These are phyloP conservation scores for Globisporangium recalcitrans DNA, from an alignment of 352 stramenopile species.

Conservation along the genomic window DNA sequence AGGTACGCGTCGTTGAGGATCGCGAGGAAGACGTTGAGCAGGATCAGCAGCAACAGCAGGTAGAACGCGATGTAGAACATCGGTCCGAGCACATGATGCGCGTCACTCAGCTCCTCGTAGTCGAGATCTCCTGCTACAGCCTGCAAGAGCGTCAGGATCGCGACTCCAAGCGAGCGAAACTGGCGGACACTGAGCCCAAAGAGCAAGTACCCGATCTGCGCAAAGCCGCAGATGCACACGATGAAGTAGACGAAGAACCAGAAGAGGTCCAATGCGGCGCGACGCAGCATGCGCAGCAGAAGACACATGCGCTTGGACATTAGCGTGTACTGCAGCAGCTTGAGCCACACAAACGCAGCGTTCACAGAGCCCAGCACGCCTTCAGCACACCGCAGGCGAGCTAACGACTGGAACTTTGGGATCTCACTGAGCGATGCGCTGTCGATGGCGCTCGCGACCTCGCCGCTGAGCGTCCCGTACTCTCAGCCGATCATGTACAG, in stretches of 20 bases:
- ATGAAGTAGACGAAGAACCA: conserved; percentile 62
- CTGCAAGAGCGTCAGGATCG: conserved; percentile 56
- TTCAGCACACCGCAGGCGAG: conserved; percentile 33
- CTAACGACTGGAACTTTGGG: conserved; percentile 36
- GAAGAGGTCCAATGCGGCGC: conserved; percentile 44
- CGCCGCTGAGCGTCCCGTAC: conserved; percentile 51
- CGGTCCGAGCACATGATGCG: conserved; percentile 45
- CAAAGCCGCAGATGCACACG: conserved; percentile 54
- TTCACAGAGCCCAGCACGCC: conserved; percentile 40
- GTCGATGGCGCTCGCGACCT: conserved; percentile 21
- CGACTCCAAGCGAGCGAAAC: conserved; percentile 48
- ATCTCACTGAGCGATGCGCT: conserved; percentile 22
- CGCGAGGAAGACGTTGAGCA: conserved; percentile 71
- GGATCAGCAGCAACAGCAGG: conserved; percentile 55
- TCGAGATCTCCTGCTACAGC: conserved; percentile 54
- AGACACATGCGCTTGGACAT: conserved; percentile 58
- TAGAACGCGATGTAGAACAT: conserved; percentile 75
- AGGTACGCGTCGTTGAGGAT: conserved; percentile 76
- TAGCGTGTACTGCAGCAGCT: conserved; percentile 68
- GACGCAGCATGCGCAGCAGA: conserved; percentile 42
- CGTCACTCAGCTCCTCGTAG: conserved; percentile 36
- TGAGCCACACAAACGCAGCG: conserved; percentile 52
- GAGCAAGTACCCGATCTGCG: conserved; percentile 57
- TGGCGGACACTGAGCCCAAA: conserved; percentile 47
- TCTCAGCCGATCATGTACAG: conserved; percentile 47